phyloP scores from a whole-genome alignment of 78 protist genomes.

The Polysphondylium violaceum region DNA sequence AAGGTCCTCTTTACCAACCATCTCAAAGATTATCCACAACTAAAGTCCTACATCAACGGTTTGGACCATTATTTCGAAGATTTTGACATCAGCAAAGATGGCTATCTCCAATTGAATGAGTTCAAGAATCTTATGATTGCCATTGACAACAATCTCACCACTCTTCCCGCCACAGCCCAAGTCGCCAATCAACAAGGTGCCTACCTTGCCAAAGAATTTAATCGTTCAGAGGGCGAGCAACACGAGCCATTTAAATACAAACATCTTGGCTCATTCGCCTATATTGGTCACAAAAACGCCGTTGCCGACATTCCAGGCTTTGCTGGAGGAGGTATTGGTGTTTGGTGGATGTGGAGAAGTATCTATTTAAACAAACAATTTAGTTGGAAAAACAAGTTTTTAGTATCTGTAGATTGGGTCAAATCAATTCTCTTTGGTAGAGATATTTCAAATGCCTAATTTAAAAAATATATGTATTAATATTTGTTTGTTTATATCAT shows the following conservation, averaged over 20 bases:
- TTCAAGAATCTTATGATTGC: constrained; percentile 47
- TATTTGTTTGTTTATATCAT: too few species aligned
- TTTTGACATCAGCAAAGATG: constrained; percentile 68
- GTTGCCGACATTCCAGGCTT: constrained; percentile 68
- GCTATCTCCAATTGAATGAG: constrained; percentile 52
- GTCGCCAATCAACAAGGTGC: constrained; percentile 72
- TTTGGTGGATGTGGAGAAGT: constrained; percentile 72
- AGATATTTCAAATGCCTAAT: constrained; percentile 31
- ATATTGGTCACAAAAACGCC: constrained; percentile 58
- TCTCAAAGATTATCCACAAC: constrained; percentile 60
- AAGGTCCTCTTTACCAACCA: constrained; percentile 12
- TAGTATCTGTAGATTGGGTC: constrained; percentile 47
- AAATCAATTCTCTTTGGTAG: constrained; percentile 69
- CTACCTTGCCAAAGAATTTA: constrained; percentile 61
- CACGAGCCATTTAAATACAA: constrained; percentile 48
- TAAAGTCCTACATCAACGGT: constrained; percentile 7
- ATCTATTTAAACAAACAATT: constrained; percentile 70
- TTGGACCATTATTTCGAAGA: constrained; percentile 37
- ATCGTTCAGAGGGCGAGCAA: too few species aligned
- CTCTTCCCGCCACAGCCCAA: constrained; percentile 83
- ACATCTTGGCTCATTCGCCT: constrained; percentile 78
- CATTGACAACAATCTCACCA: constrained; percentile 71
- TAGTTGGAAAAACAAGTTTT: constrained; percentile 27
- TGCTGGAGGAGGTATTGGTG: constrained; percentile 62
- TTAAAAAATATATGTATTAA: neutral